Evolutionary conservation across 2,329 filamentous ascomycete species (phyloP).

Genomic region (Xylariaceae sp.): DNA sequence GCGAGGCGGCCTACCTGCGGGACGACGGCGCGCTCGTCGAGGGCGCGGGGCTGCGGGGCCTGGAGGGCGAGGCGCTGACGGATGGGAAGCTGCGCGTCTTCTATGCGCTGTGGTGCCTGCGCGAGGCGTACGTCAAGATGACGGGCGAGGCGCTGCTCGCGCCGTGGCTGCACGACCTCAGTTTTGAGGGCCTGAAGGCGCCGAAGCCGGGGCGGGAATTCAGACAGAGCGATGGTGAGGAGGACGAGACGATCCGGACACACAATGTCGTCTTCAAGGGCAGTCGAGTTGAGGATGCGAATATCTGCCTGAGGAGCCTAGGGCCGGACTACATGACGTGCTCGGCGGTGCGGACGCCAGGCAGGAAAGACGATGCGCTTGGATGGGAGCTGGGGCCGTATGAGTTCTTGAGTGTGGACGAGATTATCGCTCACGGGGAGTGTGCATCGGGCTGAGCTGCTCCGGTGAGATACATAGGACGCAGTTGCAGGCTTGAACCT

Average conservation of each 20-base stretch:
- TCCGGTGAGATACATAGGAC: too few species aligned
- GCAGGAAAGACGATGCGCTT: constrained; percentile 32
- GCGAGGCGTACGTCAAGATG: constrained; percentile 80
- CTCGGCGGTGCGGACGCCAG: constrained; percentile 43
- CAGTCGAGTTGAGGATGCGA: constrained; percentile 34
- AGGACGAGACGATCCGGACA: constrained; percentile 28
- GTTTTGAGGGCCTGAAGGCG: constrained; percentile 61
- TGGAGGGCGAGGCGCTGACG: constrained; percentile 23
- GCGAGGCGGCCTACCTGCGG: constrained; percentile 61
- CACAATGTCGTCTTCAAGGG: constrained; percentile 38
- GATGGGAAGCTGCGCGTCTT: constrained; percentile 65
- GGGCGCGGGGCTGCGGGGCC: not conserved
- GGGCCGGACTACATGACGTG: constrained; percentile 51
- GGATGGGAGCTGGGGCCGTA: constrained; percentile 38
- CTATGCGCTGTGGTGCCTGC: constrained; percentile 74
- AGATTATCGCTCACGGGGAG: constrained; percentile 43
- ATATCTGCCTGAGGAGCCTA: constrained; percentile 39
- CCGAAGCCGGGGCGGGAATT: constrained; percentile 34
- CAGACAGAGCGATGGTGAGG: constrained; percentile 28
- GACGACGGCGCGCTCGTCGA: constrained; percentile 25
- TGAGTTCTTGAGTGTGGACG: constrained; percentile 38
- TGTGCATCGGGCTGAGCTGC: too few species aligned
- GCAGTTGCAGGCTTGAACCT: too few species aligned
- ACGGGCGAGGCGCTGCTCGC: constrained; percentile 74
- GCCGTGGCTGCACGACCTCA: constrained; percentile 64